Evolutionary conservation across 2,329 filamentous ascomycete species (phyloP), one percentile per base, ranked within the genome.

Genomic region (Aspergillus latus): DNA sequence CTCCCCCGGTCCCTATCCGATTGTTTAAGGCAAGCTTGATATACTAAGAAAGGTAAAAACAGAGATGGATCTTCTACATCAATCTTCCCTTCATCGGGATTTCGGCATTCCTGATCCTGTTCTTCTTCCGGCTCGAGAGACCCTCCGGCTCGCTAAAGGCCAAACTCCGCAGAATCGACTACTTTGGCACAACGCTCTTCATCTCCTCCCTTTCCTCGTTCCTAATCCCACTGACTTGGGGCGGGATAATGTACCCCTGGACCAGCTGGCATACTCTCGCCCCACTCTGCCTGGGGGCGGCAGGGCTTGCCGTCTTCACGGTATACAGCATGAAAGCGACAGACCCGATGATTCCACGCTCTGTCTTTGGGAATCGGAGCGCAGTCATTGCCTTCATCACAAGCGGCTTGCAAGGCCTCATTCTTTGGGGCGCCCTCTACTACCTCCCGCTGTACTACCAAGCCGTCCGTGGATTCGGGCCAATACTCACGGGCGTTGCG

Each of bases 371-470:
- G 0, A 79, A 77, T 61, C 70, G 75, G 2, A 80, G 78, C 34
- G 42, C 62, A 15, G 34, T 36, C 1, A 21, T 46, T n/a, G 45
- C 60, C 4, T 54, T 57, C 39, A 21, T 50, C 5, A 36, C 59
- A 2, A 49, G 56, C 11, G 61, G 60, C 30, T 13, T 67, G 5
- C 61, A 65, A 6, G 51, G 49, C 5, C 44, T 67, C 5, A 52
- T 62, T n/a, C 47, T 60, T 5, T 60, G 52, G 32, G 61, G 60
- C 57, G 50, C 60, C 1, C 47, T 52, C 9, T 65, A 62, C 49
- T 80, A 78, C 58, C 54, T 80, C 1, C 76, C 79, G 0, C 61
- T 80, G 5, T 81, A 78, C 61, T 79, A 80, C 62, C 77, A 80
- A 54, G 70, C 68, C 2, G 74, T 81, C 0, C 65, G 66, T 4